phyloP scores from a whole-genome alignment of 2,329 filamentous ascomycete species.

The Berkeleyomyces basicola region DNA sequence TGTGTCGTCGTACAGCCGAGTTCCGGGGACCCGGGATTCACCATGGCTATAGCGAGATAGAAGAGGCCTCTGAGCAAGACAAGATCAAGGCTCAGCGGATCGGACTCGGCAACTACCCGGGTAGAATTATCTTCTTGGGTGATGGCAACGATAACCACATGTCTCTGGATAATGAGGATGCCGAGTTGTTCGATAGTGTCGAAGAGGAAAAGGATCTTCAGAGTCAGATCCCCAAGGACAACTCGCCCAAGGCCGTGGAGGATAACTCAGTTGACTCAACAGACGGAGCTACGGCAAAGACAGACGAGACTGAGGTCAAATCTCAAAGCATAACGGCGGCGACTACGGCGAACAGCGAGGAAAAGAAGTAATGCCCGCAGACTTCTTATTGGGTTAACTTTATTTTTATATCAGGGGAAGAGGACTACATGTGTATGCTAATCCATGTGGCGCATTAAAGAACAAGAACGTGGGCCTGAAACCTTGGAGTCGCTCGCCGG shows the following conservation, averaged over 20 bases:
- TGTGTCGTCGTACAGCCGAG: conserved; percentile 42
- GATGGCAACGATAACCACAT: conserved; percentile 69
- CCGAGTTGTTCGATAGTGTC: conserved; percentile 70
- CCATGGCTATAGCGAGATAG: conserved; percentile 68
- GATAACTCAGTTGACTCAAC: conserved; percentile 16
- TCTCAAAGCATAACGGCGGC: conserved; percentile 1
- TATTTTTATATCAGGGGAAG: neutral
- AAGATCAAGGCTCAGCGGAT: conserved; percentile 41
- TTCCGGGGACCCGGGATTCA: conserved; percentile 71
- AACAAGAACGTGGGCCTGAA: neutral
- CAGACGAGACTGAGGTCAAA: conserved; percentile 11
- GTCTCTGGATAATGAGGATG: conserved; percentile 72
- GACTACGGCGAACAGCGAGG: neutral
- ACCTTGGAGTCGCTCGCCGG: neutral
- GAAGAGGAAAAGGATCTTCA: conserved; percentile 76
- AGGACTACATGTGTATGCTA: neutral
- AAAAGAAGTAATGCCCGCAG: neutral
- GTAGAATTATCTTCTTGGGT: conserved; percentile 84
- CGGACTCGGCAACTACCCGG: conserved; percentile 53
- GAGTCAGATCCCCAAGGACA: conserved; percentile 61
- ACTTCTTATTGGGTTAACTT: neutral
- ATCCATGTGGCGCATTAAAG: neutral
- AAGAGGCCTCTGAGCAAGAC: conserved; percentile 61
- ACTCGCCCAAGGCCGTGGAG: conserved; percentile 7
- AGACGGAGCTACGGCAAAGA: conserved; percentile 14